Percentiles rank a stretch among this genome's conserved stretches.
Evolutionary conservation across 352 stramenopile species (phyloP).

Genomic region (Phytophthora constricta): DNA sequence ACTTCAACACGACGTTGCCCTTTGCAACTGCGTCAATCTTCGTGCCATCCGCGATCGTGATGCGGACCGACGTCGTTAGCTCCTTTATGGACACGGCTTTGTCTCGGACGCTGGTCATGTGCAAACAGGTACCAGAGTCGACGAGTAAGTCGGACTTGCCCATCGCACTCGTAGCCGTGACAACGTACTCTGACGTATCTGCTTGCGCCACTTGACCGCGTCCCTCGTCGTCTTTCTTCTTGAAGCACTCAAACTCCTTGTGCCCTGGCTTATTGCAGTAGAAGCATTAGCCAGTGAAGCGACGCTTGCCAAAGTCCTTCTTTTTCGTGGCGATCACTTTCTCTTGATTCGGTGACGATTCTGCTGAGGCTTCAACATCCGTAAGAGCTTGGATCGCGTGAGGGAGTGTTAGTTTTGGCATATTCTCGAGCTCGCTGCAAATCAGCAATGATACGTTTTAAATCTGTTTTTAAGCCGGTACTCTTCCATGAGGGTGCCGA

Average conservation of each 20-base stretch:
- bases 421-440: slow-evolving; percentile 8
- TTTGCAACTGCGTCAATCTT: no score
- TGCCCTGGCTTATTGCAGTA: slow-evolving; percentile 16
- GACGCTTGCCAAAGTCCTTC: no score
- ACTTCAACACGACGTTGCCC: no score
- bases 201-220: slow-evolving; percentile 2
- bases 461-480: no score
- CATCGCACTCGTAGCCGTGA: no score
- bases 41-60: no score
- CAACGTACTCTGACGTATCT: background rate
- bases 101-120: background rate
- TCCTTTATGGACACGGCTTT: background rate
- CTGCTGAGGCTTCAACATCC: background rate
- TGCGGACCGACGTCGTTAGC: background rate
- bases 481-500: slow-evolving; percentile 25
- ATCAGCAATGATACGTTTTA: no score
- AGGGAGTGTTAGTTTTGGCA: no score
- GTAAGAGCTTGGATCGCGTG: background rate
- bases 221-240: slow-evolving; percentile 7
- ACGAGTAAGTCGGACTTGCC: slow-evolving; percentile 17
- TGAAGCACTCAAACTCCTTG: slow-evolving; percentile 13
- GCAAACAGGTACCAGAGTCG: slow-evolving; percentile 16
- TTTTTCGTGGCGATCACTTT: background rate
- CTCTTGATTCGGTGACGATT: background rate
- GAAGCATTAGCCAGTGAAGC: slow-evolving; percentile 10